Evolutionary conservation across 805 yeast species (phyloP).

Genomic region (Candida yuanshanica): DNA sequence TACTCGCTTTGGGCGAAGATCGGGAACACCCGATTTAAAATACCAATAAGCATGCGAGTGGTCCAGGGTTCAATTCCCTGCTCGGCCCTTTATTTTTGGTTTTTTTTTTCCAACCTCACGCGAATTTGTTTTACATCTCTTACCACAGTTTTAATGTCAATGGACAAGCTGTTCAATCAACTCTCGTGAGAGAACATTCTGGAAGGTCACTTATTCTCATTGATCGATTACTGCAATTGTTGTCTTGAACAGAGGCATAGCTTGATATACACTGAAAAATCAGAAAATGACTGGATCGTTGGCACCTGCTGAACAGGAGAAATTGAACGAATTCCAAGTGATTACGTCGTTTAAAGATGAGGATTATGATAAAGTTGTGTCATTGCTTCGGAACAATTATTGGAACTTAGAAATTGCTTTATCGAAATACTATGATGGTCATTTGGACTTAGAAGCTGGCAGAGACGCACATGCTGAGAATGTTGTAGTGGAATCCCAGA

Average conservation of each 20-base stretch:
- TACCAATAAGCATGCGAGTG: slow-evolving; percentile 20
- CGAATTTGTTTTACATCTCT: background rate
- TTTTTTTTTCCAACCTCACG: background rate
- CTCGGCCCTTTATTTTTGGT: slow-evolving; percentile 19
- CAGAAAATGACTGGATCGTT: slow-evolving; percentile 18
- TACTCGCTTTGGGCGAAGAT: slow-evolving; percentile 21
- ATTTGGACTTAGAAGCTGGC: slow-evolving; percentile 29
- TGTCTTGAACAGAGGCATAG: background rate
- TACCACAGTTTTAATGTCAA: too few relatives aligned
- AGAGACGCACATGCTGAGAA: background rate
- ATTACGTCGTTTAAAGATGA: slow-evolving; percentile 45
- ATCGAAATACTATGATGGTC: slow-evolving; percentile 56
- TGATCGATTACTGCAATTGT: background rate
- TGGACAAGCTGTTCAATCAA: too few relatives aligned
- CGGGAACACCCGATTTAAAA: slow-evolving; percentile 3
- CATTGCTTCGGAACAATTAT: slow-evolving; percentile 43
- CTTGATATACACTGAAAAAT: background rate
- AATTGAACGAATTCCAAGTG: slow-evolving; percentile 42
- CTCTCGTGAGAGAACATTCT: background rate
- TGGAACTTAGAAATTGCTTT: slow-evolving; percentile 61
- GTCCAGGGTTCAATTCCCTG: slow-evolving; percentile 28
- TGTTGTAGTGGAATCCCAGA: too few relatives aligned
- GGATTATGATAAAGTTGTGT: slow-evolving; percentile 40
- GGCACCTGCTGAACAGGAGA: slow-evolving; percentile 36
- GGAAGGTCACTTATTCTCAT: background rate